These are phyloP conservation scores for Pichia terricola DNA, from an alignment of 1,139 yeast genomes.

Conservation along the genomic window DNA sequence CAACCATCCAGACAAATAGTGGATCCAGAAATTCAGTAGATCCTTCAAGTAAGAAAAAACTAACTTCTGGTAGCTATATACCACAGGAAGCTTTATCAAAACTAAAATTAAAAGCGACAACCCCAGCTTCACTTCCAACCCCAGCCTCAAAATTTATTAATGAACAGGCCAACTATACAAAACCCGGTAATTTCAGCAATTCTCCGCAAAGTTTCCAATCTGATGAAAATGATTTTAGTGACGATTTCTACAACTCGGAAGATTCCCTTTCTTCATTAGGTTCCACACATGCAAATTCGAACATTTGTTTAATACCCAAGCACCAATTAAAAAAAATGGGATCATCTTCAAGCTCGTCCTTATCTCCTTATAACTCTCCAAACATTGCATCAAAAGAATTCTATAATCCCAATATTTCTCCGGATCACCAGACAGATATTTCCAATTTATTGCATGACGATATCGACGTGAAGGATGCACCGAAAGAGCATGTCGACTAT, in stretches of 20 bases:
- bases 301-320: constrained; percentile 21
- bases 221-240: constrained; percentile 16
- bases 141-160: not conserved
- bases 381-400: not conserved
- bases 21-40: not conserved
- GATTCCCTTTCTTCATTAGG: constrained; percentile 21
- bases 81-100: constrained; percentile 23
- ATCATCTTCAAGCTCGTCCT: not conserved
- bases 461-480: constrained; percentile 68
- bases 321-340: constrained; percentile 21
- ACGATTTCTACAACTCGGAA: constrained; percentile 20
- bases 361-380: not conserved
- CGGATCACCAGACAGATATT: constrained; percentile 3
- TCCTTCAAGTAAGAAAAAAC: constrained; percentile 6
- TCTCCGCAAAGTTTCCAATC: constrained; percentile 21
- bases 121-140: constrained; percentile 3
- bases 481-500: constrained; percentile 87
- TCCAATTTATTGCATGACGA: constrained; percentile 59
- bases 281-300: constrained; percentile 6
- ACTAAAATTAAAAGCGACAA: constrained; percentile 15
- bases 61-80: constrained; percentile 22
- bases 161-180: not conserved
- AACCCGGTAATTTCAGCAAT: not conserved
- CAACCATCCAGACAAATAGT: not conserved
- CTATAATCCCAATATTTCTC: not conserved